A percentile compares a stretch with the other conserved stretches of the same genome.
Conservation (phyloP, 1,284 basidiomycete genomes). For the Athelia psychrophila region DNA sequence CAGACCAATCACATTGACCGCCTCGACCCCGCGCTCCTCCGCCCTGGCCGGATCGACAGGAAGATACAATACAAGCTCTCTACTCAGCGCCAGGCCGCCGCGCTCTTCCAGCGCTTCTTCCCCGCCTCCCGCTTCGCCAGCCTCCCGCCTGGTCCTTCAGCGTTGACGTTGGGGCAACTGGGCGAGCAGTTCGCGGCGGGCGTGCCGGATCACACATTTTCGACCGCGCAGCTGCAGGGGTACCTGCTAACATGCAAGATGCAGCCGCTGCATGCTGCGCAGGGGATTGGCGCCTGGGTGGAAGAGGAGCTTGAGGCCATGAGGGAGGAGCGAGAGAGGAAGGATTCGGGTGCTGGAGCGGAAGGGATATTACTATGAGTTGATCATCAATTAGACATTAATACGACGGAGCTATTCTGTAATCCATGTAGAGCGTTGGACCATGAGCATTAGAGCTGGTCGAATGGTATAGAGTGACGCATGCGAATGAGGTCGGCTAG, state of each 20-base stretch:
- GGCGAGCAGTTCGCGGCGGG: conserved; percentile 38
- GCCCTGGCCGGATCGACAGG: conserved; percentile 51
- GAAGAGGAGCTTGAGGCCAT: conserved; percentile 27
- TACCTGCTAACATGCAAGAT: conserved; percentile 50
- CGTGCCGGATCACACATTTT: conserved; percentile 48
- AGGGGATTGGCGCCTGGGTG: conserved; percentile 38
- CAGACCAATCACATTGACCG: conserved; percentile 54
- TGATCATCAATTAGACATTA: no score
- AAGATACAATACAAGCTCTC: conserved; percentile 48
- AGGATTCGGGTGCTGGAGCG: no score
- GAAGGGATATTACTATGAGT: no score
- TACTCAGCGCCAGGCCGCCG: conserved; percentile 40
- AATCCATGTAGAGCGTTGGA: no score
- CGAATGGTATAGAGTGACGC: conserved; percentile 33
- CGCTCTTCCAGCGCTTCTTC: conserved; percentile 54
- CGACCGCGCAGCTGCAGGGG: conserved; percentile 58
- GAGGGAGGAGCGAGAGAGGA: conserved; percentile 13
- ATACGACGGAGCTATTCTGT: no score
- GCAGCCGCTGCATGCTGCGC: conserved; percentile 39
- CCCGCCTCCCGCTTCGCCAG: conserved; percentile 17
- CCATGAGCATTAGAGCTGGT: conserved; percentile 31
- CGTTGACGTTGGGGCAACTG: conserved; percentile 20
- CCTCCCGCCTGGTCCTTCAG: not conserved
- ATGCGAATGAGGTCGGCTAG: conserved; percentile 64
- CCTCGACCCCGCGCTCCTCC: conserved; percentile 46